These are phyloP conservation scores for Mycena polygramma DNA, from an alignment of 768 basidiomycete genomes.

Conservation along the genomic window DNA sequence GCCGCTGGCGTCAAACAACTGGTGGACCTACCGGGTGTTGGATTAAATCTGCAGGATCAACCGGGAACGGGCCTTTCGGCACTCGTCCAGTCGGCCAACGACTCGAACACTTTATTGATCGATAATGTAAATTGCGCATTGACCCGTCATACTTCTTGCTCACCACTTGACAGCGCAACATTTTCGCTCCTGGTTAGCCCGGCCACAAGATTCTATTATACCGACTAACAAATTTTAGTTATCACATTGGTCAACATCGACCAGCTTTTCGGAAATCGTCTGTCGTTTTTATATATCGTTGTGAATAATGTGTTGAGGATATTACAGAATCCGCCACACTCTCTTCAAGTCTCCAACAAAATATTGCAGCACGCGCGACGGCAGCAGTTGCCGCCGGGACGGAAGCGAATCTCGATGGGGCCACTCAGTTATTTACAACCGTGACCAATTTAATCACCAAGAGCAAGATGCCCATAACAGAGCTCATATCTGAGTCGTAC, in stretches of 20 bases:
- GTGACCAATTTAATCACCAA: slow-evolving; percentile 30
- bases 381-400: slow-evolving; percentile 25
- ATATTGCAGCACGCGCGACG: slow-evolving; percentile 17
- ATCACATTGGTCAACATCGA: slow-evolving; percentile 30
- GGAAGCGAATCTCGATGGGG: slow-evolving; percentile 20
- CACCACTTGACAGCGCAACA: slow-evolving; percentile 19
- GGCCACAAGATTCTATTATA: neutral
- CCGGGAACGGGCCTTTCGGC: slow-evolving; percentile 33
- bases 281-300: slow-evolving; percentile 1
- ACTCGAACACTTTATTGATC: slow-evolving; percentile 17
- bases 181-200: slow-evolving; percentile 28
- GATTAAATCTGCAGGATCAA: slow-evolving; percentile 53
- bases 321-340: slow-evolving; percentile 10
- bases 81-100: slow-evolving; percentile 22
- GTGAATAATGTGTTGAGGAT: neutral
- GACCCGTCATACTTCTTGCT: neutral
- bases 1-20: slow-evolving; percentile 45
- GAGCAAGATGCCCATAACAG: slow-evolving; percentile 24
- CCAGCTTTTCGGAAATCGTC: slow-evolving; percentile 28
- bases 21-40: slow-evolving; percentile 57
- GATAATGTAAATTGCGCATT: slow-evolving; percentile 19
- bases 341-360: slow-evolving; percentile 7
- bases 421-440: slow-evolving; percentile 13
- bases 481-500: slow-evolving; percentile 31
- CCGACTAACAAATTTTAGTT: slow-evolving; percentile 4